These are phyloP conservation scores for Emericellopsis terricola DNA, from an alignment of 495 filamentous ascomycete species.

Conservation along the genomic window DNA sequence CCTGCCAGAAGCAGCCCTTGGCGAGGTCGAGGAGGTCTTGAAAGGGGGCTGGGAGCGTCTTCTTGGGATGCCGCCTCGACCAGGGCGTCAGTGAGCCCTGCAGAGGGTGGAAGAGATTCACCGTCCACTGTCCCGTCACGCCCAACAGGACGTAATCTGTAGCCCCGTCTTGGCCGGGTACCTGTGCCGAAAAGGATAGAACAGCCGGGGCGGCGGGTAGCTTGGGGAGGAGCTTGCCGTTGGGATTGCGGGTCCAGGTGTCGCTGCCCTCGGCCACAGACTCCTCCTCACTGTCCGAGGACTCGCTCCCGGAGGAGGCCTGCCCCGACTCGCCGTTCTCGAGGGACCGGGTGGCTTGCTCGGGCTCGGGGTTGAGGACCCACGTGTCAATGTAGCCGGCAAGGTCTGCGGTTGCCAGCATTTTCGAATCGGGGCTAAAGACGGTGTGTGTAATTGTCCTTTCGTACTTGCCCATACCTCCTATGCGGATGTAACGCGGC, in stretches of 20 bases:
- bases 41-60: constrained; percentile 56
- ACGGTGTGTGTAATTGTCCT: constrained; percentile 52
- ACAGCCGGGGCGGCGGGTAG: constrained; percentile 38
- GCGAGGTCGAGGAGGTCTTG: constrained; percentile 50
- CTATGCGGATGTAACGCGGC: constrained; percentile 37
- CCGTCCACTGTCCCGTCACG: constrained; percentile 55
- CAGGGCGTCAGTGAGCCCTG: constrained; percentile 62
- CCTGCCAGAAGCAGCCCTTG: constrained; percentile 76
- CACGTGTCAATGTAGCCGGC: constrained; percentile 79
- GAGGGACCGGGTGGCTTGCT: too few relatives aligned
- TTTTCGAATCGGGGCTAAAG: constrained; percentile 66
- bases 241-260: constrained; percentile 47
- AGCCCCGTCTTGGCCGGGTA: constrained; percentile 18
- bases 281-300: constrained; percentile 11
- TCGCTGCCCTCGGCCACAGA: constrained; percentile 16
- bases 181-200: constrained; percentile 44
- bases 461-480: constrained; percentile 62
- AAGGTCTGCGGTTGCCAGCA: constrained; percentile 63
- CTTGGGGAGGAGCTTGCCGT: constrained; percentile 56
- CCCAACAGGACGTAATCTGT: constrained; percentile 44
- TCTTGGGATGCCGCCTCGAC: constrained; percentile 67
- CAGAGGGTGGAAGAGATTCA: constrained; percentile 60
- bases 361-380: constrained; percentile 38
- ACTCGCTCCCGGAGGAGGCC: constrained; percentile 9
- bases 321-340: constrained; percentile 10